Evolutionary conservation across 331 rosid genomes (phyloP), one percentile per base, ranked within the genome.

Genomic region (Spiraea crenata): DNA sequence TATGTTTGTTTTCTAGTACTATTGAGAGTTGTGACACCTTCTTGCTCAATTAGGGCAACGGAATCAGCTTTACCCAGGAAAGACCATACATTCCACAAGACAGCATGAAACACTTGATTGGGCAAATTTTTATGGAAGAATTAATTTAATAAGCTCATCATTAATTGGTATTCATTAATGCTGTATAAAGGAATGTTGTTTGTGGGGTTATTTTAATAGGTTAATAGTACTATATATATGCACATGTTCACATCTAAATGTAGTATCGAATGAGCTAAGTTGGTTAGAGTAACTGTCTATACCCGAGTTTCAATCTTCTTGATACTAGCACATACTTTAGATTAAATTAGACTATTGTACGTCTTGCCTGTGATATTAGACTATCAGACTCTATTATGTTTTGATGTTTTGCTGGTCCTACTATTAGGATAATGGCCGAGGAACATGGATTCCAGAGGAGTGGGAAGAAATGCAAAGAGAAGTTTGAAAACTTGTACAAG

Each of bases 391-490:
- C 1, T 25, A 25, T 25, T 25, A 25, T 25, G 31, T 25, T 25
- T 17, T 40, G 25, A 62, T 40, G 49, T 40, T 15, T 25, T 25
- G 31, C 1, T 25, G 31, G 31, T 25, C 1, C 31, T 25, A 25
- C 31, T 25, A 25, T 25, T 54, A 89, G 96, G 87, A 82, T 90
- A 59, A 90, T 90, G 96, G 83, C 71, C 7, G 89, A 85, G 72
- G 96, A 90, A 75, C 85, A 87, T 78, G 92, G 90, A 47, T 87
- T 83, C 81, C 91, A 90, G 77, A 87, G 96, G 66, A 87, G 85
- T 76, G 96, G 96, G 44, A 90, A 90, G 75, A 90, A 90, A 79
- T 90, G 96, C 92, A 89, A 88, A 65, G 96, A 89, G 71, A 89
- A 89, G 80, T 89, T 89, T 82, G 96, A 87, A 78, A 89, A 89